Percentiles rank a stretch among this genome's conserved stretches.
Evolutionary conservation across 768 basidiomycete species (phyloP).

Genomic region (Mycena metata): DNA sequence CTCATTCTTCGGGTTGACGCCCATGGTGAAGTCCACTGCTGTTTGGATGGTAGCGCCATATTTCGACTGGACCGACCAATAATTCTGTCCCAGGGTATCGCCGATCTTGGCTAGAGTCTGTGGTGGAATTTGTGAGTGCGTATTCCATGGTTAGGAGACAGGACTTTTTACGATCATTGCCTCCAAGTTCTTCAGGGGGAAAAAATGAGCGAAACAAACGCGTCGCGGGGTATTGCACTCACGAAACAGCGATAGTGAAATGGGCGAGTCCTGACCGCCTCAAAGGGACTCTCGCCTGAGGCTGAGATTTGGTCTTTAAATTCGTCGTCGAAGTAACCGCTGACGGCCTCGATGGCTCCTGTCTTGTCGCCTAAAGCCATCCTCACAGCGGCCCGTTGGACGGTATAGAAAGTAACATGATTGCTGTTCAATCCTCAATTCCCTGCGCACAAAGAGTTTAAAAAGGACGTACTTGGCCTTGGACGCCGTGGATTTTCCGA

Average conservation of each 20-base stretch:
- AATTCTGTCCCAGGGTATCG: constrained; percentile 62
- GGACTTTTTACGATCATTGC: constrained; percentile 66
- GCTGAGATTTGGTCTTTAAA: constrained; percentile 64
- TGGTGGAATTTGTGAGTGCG: no score
- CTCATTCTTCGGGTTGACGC: constrained; percentile 55
- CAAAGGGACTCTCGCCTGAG: constrained; percentile 54
- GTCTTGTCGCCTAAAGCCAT: constrained; percentile 55
- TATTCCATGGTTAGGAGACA: neutral
- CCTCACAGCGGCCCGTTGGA: constrained; percentile 59
- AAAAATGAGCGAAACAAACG: no score
- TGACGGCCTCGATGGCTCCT: constrained; percentile 55
- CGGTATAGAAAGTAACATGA: constrained; percentile 64
- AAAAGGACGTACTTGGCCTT: constrained; percentile 63
- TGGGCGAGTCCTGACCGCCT: constrained; percentile 42
- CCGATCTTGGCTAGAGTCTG: constrained; percentile 69
- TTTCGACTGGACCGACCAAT: constrained; percentile 61
- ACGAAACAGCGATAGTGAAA: constrained; percentile 69
- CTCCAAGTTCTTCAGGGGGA: constrained; percentile 56
- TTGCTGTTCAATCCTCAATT: constrained; percentile 54
- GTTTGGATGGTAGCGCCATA: constrained; percentile 66
- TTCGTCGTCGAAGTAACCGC: constrained; percentile 56
- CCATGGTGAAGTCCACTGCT: constrained; percentile 64
- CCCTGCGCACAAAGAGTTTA: neutral
- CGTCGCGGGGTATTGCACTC: no score
- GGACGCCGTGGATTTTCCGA: constrained; percentile 56